Percentiles rank a stretch among this genome's conserved stretches.
Conservation (phyloP, 2,329 filamentous ascomycete species). For the Cercospora canescens region DNA sequence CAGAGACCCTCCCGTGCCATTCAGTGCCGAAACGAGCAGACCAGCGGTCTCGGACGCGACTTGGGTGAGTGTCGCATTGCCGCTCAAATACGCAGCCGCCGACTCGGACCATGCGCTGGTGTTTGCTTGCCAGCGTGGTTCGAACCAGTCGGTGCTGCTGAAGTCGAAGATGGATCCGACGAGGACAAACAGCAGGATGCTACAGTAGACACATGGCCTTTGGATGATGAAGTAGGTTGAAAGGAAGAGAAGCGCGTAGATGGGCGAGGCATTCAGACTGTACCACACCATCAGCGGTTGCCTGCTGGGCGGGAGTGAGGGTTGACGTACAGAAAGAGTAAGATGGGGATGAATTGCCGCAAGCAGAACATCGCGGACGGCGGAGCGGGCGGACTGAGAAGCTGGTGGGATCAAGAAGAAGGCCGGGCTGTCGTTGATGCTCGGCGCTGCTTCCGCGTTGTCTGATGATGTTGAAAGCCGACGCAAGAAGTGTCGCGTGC, state of each 20-base stretch:
- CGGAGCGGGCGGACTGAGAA: background rate
- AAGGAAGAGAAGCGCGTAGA: conserved; percentile 59
- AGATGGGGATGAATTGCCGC: background rate
- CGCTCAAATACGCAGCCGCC: conserved; percentile 33
- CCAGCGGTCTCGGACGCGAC: conserved; percentile 68
- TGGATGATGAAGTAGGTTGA: conserved; percentile 94
- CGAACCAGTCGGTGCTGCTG: conserved; percentile 83
- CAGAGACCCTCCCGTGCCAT: conserved; percentile 68
- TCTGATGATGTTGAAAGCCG: background rate
- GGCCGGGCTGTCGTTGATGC: background rate
- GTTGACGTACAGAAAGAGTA: conserved; percentile 5
- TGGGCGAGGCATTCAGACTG: conserved; percentile 40
- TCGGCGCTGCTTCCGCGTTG: background rate
- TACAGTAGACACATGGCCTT: conserved; percentile 96
- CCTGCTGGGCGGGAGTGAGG: background rate
- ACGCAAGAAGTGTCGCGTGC: background rate
- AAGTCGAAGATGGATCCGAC: conserved; percentile 97
- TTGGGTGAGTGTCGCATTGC: conserved; percentile 35
- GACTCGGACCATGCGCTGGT: conserved; percentile 38
- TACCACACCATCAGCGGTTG: background rate
- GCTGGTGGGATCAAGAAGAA: background rate
- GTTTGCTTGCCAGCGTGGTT: conserved; percentile 58
- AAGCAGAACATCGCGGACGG: conserved; percentile 2
- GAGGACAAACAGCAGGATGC: conserved; percentile 89
- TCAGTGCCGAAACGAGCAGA: conserved; percentile 52